phyloP scores from a whole-genome alignment of 73 alveolate species.

The Paramecium biaurelia region DNA sequence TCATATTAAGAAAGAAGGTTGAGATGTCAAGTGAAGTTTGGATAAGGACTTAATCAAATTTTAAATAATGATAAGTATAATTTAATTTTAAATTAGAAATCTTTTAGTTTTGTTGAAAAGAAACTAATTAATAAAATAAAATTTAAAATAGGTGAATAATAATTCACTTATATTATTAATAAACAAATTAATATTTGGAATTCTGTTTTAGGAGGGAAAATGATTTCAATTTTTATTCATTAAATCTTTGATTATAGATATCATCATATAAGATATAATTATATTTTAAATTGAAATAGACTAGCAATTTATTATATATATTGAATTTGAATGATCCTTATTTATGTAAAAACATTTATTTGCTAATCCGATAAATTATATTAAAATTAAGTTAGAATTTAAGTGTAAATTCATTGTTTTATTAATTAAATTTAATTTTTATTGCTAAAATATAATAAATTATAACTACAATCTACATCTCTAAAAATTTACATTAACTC shows the following conservation, averaged over 20 bases:
- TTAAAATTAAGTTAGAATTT: background rate
- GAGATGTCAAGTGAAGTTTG: no score
- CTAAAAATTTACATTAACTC: background rate
- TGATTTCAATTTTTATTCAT: background rate
- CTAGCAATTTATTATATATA: background rate
- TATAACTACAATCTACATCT: background rate
- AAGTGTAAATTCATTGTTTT: background rate
- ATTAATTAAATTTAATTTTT: background rate
- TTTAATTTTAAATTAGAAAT: background rate
- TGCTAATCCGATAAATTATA: background rate
- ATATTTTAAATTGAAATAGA: background rate
- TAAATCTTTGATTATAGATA: background rate
- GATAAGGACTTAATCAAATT: no score
- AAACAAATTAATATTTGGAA: background rate
- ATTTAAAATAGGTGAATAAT: background rate
- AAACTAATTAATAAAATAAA: background rate
- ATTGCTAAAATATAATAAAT: background rate
- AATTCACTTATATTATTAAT: background rate
- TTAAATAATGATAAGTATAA: no score
- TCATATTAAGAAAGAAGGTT: no score
- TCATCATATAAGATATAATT: background rate
- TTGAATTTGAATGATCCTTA: background rate
- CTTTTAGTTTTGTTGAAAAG: background rate
- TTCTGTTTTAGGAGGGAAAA: background rate
- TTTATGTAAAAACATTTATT: background rate